A percentile compares a stretch with the other conserved stretches of the same genome.
These are phyloP conservation scores for Lolium multiflorum DNA, from an alignment of 176 grass and related monocot genomes.

Conservation along the genomic window DNA sequence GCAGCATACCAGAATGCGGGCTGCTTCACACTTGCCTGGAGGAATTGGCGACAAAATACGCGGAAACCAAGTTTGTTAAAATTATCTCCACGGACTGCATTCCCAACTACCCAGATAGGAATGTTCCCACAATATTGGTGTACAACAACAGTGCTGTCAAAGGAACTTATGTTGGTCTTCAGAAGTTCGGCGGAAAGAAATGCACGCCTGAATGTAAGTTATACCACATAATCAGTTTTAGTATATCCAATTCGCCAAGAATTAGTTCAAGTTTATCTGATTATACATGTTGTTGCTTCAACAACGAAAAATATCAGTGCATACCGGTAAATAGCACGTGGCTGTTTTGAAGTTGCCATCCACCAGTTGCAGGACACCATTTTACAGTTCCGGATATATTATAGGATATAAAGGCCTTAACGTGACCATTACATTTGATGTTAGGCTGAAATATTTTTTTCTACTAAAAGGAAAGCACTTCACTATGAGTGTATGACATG, in stretches of 20 bases:
- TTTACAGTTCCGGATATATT: not conserved
- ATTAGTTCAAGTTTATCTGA: constrained; percentile 1
- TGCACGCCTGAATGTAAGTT: constrained; percentile 96
- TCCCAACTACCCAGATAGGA: constrained; percentile 86
- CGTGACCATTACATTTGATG: not conserved
- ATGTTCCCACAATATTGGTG: constrained; percentile 96
- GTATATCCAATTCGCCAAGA: not conserved
- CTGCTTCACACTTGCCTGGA: constrained; percentile 85
- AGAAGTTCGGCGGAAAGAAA: constrained; percentile 80
- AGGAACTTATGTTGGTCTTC: constrained; percentile 82
- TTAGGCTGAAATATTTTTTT: constrained; percentile 9
- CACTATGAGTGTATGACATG: not conserved
- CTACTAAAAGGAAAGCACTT: not conserved
- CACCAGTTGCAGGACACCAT: not conserved
- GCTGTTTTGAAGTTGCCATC: constrained; percentile 2
- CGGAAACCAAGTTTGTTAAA: constrained; percentile 95
- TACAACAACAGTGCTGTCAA: constrained; percentile 97
- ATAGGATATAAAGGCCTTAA: constrained; percentile 11
- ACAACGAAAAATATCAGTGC: not conserved
- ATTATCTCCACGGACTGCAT: constrained; percentile 97
- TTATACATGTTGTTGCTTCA: not conserved
- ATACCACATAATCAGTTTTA: constrained; percentile 13
- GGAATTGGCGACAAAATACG: constrained; percentile 80
- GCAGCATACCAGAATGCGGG: constrained; percentile 86
- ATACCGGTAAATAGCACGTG: not conserved